phyloP scores from a whole-genome alignment of 2,329 filamentous ascomycete species.

The Aspergillus sp. region DNA sequence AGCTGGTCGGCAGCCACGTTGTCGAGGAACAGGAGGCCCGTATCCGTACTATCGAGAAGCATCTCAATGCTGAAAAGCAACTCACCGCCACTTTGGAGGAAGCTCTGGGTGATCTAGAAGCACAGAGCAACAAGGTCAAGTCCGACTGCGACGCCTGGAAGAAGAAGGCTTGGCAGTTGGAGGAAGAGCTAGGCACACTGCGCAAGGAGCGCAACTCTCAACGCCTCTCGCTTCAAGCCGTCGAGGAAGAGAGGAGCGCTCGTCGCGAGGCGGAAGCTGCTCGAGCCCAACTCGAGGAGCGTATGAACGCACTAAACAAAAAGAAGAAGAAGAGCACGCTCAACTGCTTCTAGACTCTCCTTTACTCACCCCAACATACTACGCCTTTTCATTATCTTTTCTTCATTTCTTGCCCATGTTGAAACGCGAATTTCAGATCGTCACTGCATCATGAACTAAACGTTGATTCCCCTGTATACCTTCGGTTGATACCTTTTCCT shows the following conservation, averaged over 20 bases:
- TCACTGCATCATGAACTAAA: conserved; percentile 27
- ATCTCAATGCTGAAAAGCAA: conserved; percentile 92
- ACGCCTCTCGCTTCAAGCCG: conserved; percentile 73
- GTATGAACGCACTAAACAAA: conserved; percentile 88
- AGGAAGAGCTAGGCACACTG: conserved; percentile 58
- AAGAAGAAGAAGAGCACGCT: conserved; percentile 94
- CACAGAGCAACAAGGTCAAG: conserved; percentile 88
- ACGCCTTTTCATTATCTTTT: background rate
- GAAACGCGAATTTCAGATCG: conserved; percentile 20
- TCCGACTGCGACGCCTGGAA: conserved; percentile 86
- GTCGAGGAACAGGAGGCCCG: conserved; percentile 95
- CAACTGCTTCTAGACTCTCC: conserved; percentile 82
- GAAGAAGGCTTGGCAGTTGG: conserved; percentile 76
- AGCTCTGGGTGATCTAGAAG: conserved; percentile 89
- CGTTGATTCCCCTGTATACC: conserved; percentile 22
- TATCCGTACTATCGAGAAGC: conserved; percentile 94
- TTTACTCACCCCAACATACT: background rate
- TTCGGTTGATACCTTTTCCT: conserved; percentile 22
- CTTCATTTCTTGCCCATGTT: conserved; percentile 12
- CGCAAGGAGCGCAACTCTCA: conserved; percentile 60
- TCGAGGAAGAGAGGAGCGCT: conserved; percentile 95
- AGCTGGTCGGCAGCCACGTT: conserved; percentile 73
- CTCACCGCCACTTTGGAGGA: conserved; percentile 94
- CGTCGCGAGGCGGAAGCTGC: conserved; percentile 86
- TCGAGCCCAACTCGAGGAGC: conserved; percentile 83